Conservation (phyloP, 2,329 filamentous ascomycete species). For the Huntiella abstrusa region DNA sequence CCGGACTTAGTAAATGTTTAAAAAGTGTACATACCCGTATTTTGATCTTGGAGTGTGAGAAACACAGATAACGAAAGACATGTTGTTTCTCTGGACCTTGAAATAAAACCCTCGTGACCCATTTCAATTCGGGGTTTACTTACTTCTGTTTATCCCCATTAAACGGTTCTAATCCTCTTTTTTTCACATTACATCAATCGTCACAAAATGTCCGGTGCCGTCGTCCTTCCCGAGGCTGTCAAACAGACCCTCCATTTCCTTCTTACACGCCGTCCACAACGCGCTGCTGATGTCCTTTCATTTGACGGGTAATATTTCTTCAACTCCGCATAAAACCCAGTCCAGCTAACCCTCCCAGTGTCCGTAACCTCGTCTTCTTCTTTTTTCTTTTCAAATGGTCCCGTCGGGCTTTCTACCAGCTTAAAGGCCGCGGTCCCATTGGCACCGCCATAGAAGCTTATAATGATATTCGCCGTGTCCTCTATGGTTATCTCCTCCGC, state of each 20-base stretch:
- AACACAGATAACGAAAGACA: background rate
- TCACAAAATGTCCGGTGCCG: background rate
- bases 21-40: too few relatives aligned
- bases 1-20: too few relatives aligned
- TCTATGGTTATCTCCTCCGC: slow-evolving; percentile 72
- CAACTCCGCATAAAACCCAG: background rate
- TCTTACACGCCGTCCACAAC: slow-evolving; percentile 5
- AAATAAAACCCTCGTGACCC: too few relatives aligned
- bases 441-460: slow-evolving; percentile 64
- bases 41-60: background rate
- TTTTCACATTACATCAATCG: too few relatives aligned
- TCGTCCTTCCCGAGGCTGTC: slow-evolving; percentile 7
- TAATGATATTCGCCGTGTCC: slow-evolving; percentile 46
- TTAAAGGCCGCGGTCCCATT: slow-evolving; percentile 73
- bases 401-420: slow-evolving; percentile 61
- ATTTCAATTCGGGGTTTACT: background rate
- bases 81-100: too few relatives aligned
- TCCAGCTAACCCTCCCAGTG: slow-evolving; percentile 24
- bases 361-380: slow-evolving; percentile 76
- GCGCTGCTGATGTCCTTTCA: slow-evolving; percentile 5
- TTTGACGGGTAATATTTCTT: slow-evolving; percentile 7
- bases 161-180: background rate
- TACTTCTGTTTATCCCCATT: background rate
- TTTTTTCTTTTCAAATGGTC: slow-evolving; percentile 73
- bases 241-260: slow-evolving; percentile 7